These are phyloP conservation scores for Phytophthora colocasiae DNA, from an alignment of 352 stramenopile genomes.

Conservation along the genomic window DNA sequence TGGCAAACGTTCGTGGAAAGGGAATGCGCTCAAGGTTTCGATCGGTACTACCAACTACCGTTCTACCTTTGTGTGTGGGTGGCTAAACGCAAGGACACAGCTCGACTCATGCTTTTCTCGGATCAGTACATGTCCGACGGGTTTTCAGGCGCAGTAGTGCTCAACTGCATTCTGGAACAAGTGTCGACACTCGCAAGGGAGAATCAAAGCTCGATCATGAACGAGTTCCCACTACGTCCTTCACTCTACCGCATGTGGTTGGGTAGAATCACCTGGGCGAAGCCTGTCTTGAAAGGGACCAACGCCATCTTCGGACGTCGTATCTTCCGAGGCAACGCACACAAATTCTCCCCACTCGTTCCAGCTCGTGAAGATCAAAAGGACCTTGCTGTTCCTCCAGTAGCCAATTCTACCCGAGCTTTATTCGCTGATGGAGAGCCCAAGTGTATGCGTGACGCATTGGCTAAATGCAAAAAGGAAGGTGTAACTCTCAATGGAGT, in stretches of 20 bases:
- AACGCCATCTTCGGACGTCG: conserved; percentile 34
- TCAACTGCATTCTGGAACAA: conserved; percentile 52
- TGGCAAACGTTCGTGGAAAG: conserved; percentile 56
- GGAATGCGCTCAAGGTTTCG: conserved; percentile 49
- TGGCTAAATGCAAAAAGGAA: conserved; percentile 48
- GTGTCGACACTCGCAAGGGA: conserved; percentile 28
- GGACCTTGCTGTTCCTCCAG: conserved; percentile 38
- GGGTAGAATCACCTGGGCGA: conserved; percentile 28
- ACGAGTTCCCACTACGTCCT: conserved; percentile 36
- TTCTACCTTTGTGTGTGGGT: conserved; percentile 51
- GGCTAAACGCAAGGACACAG: conserved; percentile 27
- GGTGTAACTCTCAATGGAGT: conserved; percentile 46
- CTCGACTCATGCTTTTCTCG: conserved; percentile 50
- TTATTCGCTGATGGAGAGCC: conserved; percentile 47
- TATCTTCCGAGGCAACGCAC: conserved; percentile 28
- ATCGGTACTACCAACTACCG: conserved; percentile 45
- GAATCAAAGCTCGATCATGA: not conserved
- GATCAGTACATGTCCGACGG: conserved; percentile 61
- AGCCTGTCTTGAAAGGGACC: conserved; percentile 33
- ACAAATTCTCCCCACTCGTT: conserved; percentile 41
- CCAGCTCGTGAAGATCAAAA: conserved; percentile 29
- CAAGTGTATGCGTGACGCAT: conserved; percentile 39
- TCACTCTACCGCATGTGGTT: conserved; percentile 47
- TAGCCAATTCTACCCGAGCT: conserved; percentile 41
- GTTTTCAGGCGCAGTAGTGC: conserved; percentile 41